Conservation (phyloP, 257 asterid genomes). For the Henckelia pumila region DNA sequence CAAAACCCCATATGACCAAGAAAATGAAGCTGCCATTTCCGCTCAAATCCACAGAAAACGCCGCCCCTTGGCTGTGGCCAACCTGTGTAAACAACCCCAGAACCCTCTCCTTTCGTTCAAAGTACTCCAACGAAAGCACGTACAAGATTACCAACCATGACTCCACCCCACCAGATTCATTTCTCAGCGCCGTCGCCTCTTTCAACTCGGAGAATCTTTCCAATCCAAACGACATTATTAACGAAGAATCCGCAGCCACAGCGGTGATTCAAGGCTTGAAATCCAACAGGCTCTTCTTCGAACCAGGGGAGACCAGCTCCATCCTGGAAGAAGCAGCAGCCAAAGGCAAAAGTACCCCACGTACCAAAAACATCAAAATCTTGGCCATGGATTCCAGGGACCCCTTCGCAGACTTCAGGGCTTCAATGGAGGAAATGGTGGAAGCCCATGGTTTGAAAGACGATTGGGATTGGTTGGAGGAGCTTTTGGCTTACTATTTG, state of each 20-base stretch:
- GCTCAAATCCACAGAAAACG: constrained; percentile 35
- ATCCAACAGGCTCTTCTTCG: not conserved
- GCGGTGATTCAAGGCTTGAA: not conserved
- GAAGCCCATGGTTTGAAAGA: not conserved
- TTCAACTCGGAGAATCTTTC: not conserved
- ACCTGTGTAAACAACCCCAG: constrained; percentile 39
- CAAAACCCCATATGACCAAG: constrained; percentile 26
- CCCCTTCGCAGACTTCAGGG: not conserved
- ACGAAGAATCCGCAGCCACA: not conserved
- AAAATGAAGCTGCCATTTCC: constrained; percentile 50
- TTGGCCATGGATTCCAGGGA: not conserved
- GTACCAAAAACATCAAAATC: not conserved
- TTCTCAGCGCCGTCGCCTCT: not conserved
- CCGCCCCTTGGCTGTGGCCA: constrained; percentile 47
- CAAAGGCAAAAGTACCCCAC: no score
- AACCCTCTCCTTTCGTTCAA: constrained; percentile 20
- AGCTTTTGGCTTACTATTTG: constrained; percentile 45
- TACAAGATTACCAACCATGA: not conserved
- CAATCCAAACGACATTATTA: not conserved
- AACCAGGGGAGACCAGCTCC: not conserved
- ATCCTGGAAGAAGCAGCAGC: not conserved
- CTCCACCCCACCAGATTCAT: not conserved
- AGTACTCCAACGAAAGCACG: not conserved
- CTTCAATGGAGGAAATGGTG: not conserved
- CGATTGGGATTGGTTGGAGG: constrained; percentile 32